phyloP scores from a whole-genome alignment of 305 asterid genomes.

The Fraxinus ornus region DNA sequence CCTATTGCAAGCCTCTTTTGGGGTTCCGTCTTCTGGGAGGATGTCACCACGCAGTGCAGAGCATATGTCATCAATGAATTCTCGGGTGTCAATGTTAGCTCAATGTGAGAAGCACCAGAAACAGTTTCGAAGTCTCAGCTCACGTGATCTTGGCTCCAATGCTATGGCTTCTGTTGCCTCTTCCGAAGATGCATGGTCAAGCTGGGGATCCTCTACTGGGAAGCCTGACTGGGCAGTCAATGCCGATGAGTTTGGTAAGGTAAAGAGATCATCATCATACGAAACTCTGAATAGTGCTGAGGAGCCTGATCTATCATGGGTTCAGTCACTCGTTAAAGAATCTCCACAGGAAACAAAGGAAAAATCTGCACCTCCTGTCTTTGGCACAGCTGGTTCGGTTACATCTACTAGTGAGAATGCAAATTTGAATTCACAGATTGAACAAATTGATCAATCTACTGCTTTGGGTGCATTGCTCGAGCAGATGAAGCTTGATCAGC shows the following conservation, averaged over 20 bases:
- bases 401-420: conserved; percentile 36
- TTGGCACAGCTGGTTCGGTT: conserved; percentile 31
- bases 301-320: conserved; percentile 91
- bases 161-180: conserved; percentile 50
- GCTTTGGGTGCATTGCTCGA: conserved; percentile 60
- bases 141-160: conserved; percentile 61
- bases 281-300: conserved; percentile 58
- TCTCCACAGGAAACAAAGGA: conserved; percentile 62
- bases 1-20: conserved; percentile 51
- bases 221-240: conserved; percentile 58
- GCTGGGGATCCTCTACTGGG: conserved; percentile 62
- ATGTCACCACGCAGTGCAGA: conserved; percentile 72
- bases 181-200: conserved; percentile 48
- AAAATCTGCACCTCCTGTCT: conserved; percentile 30
- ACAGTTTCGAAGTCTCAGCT: conserved; percentile 70
- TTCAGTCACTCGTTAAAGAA: conserved; percentile 77
- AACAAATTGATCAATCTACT: conserved; percentile 48
- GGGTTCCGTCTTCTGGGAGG: conserved; percentile 60
- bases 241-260: conserved; percentile 44
- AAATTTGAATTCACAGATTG: conserved; percentile 32
- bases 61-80: conserved; percentile 66
- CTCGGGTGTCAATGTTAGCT: conserved; percentile 61
- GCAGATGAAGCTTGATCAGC: conserved; percentile 78
- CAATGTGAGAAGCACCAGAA: conserved; percentile 60
- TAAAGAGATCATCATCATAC: conserved; percentile 57